Base-by-base conservation (phyloP, 345 rosid genomes). In the Sonneratia alba region DNA sequence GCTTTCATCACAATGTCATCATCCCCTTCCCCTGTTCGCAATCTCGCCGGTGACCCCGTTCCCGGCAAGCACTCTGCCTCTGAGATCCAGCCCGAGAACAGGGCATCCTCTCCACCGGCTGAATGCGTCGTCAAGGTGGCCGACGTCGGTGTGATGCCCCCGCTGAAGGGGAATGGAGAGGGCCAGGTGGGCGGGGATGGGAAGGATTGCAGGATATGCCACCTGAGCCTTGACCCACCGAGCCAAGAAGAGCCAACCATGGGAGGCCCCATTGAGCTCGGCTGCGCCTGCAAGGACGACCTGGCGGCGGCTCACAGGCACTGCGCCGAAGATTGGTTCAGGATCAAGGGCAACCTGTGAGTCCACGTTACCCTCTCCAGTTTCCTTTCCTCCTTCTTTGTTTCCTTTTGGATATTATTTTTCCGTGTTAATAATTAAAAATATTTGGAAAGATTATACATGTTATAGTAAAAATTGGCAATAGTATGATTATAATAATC, bases 321-420 rank as follows among this genome's bases (percentile, higher is more conserved):
- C 27, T 84, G 84, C 71, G 87, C 87, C 22, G 87, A 83, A 67
- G 78, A 80, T 42, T 83, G 87, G 87, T 81, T 81, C 83, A 81
- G 81, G 68, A 81, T 83, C 59, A 83, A 79, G 73, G 84, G 87
- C 43, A 77, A 84, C 83, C 77, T 67, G 87, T 84, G 64, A 71
- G 67, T 56, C 37, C 5, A 38, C 18, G 6, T 24, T 32, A n/a
- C 19, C 42, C 69, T 43, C 37, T 40, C 43, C 15, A 27, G 32
- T 9, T 65, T 65, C 68, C 16, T 2, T 22, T 65, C 11, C 68
- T 42, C 22, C 22, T 45, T 42, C 32, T 12, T 18, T 40, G 24
- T 34, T 10, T 48, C 32, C 49, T 69, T 15, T 27, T 27, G 32
- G 32, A 27, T 27, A 27, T 27, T 27, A 27, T 27, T 27, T 27